Base-by-base conservation (phyloP, 306 rosid species). In the Cicer yamashitae region DNA sequence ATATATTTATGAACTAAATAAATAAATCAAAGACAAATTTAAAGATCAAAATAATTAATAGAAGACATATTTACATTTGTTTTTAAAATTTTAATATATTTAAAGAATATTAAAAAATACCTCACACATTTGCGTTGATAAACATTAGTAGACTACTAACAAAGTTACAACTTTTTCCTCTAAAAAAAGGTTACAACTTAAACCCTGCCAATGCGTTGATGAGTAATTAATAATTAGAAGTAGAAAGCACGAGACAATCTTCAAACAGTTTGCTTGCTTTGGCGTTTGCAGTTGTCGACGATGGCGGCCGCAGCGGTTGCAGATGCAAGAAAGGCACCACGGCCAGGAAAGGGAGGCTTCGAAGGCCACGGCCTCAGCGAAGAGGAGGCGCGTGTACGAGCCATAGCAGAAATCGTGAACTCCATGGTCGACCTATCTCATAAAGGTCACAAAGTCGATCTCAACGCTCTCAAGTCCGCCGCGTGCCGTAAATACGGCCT, bases 401-500 rank as follows among this genome's bases (percentile, higher is more conserved):
- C 99, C 25, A 94, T 94, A 7, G 87, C 97, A 34, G 97, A 94
- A 85, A 94, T 94, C 74, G 97, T 94, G 0, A 86, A 76, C 53
- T 92, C 99, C 44, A 94, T 92, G 99, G 91, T 92, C 44, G 96
- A 90, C 56, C 92, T 92, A 75, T 94, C 96, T 5, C 96, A 92
- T 14, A 85, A 82, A 34, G 99, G 97, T 63, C 84, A 92, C 40
- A 89, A 83, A 80, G 97, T 94, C 79, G 96, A 94, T 82, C 91
- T 94, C 38, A 94, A 94, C 64, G 89, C 96, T 5, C 91, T 94
- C 41, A 92, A 94, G 59, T 90, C 99, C 81, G 80, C 93, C 6
- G 99, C 96, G 13, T 94, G 97, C 85, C 96, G 99, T 37, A 94
- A 94, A 84, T 94, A 92, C 65, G 99, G 99, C 46, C 97, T 94